Base-by-base conservation (phyloP, 352 stramenopile genomes). In the Phytopythium cucurbitacearum region DNA sequence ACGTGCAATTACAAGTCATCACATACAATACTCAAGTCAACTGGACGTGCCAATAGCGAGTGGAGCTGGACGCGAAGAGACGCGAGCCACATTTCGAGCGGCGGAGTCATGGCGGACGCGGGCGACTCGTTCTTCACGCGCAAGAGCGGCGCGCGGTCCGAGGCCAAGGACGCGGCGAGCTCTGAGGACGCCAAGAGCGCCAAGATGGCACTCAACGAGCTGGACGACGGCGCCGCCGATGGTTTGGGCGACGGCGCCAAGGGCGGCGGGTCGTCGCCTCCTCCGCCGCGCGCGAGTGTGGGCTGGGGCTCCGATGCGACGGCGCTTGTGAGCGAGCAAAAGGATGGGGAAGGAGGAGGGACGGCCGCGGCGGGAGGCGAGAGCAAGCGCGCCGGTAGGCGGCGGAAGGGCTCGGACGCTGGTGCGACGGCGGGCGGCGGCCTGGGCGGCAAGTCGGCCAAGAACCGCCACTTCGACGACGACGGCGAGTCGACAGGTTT, bases 401-500 rank as follows among this genome's bases (percentile, higher is more conserved):
- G 80, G 16, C 77, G 80, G 40, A 86, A 87, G 51, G 80, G 76
- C 6, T 70, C 72, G 1, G 76, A 87, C 13, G 47, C 57, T 38
- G 16, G 49, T 33, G 43, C 41, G 2, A 39, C 49, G 33, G 47
- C 53, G 13, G 48, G 56, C n/a, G 53, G 43, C 1, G 48, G 66
- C 13, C 61, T 42, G 2, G 71, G 76, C 32, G 70, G 68, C 53
- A 80, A 83, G 50, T 55, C 48, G 3, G 28, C 50, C 28, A 87
- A 83, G 60, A 89, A 87, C 48, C 73, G 74, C 9, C 78, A 91
- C 51, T 91, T 91, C 39, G 80, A 89, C 53, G 80, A 91, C 13
- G 80, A 87, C 38, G 62, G 74, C 33, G 77, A 87, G 42, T 72
- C 69, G 0, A 89, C 69, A 12, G 77, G 80, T 82, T 1, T 40